A percentile compares a stretch with the other conserved stretches of the same genome.
Conservation (phyloP, 2,329 filamentous ascomycete genomes). For the Penicillium occitanis region DNA sequence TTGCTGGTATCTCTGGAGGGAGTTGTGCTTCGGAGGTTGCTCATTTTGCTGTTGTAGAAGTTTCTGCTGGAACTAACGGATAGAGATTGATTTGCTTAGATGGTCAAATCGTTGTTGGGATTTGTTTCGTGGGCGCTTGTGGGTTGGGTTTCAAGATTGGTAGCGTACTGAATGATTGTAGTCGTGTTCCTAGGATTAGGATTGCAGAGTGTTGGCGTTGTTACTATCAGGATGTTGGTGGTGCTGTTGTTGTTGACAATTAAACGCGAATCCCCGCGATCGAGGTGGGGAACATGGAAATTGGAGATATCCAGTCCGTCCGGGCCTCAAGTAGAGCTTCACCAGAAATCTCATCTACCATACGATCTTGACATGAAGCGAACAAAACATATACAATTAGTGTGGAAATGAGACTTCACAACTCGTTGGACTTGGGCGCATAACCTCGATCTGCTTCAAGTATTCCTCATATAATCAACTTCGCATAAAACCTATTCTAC, state of each 20-base stretch:
- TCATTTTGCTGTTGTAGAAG: not conserved
- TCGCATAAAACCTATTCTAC: not conserved
- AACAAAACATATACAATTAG: too few relatives aligned
- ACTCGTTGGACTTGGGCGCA: not conserved
- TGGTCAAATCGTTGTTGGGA: not conserved
- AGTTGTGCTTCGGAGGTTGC: conserved; percentile 11
- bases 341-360: not conserved
- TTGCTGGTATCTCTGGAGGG: conserved; percentile 15
- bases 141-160: not conserved
- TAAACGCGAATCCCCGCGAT: conserved; percentile 6
- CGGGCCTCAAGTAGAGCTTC: not conserved
- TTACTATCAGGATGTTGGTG: not conserved
- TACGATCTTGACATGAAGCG: too few relatives aligned
- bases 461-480: not conserved
- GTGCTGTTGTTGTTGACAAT: not conserved
- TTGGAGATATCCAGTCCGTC: not conserved
- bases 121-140: not conserved
- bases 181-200: not conserved
- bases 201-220: not conserved
- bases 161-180: not conserved
- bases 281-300: not conserved
- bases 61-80: not conserved
- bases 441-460: not conserved
- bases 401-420: not conserved
- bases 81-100: not conserved